phyloP scores from a whole-genome alignment of 306 rosid genomes.

The Potentilla sterilis region DNA sequence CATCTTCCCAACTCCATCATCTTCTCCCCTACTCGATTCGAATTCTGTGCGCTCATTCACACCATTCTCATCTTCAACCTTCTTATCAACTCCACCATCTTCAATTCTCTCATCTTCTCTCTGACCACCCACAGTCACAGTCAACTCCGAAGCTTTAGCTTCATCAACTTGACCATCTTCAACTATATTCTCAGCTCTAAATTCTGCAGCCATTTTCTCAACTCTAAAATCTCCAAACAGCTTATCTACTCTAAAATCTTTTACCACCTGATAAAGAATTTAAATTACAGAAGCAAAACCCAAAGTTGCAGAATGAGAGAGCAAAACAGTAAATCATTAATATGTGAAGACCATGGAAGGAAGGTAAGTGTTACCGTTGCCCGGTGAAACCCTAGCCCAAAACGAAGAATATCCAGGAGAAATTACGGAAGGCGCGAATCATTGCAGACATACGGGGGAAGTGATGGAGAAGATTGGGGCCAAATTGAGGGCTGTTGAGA shows the following conservation, averaged over 20 bases:
- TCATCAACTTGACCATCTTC: neutral
- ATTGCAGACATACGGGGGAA: neutral
- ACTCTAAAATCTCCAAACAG: constrained; percentile 11
- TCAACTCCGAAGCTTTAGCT: no score
- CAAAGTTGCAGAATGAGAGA: neutral
- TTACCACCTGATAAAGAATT: no score
- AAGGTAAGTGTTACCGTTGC: neutral
- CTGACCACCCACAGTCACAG: no score
- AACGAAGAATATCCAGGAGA: neutral
- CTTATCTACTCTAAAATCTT: constrained; percentile 1
- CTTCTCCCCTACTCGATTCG: neutral
- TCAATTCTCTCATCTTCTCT: no score
- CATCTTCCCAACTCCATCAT: neutral
- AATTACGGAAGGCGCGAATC: neutral
- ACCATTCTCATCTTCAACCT: neutral
- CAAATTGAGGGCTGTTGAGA: neutral
- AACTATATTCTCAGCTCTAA: neutral
- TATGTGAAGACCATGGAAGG: neutral
- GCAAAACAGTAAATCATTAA: no score
- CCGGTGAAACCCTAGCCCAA: neutral
- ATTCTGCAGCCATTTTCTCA: no score
- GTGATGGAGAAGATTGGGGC: neutral
- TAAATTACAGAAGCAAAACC: neutral
- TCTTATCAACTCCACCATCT: constrained; percentile 4
- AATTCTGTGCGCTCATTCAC: no score